Percentiles rank a stretch among this genome's conserved stretches.
Conservation (phyloP, 2,329 filamentous ascomycete genomes). For the Neonectria hederae region DNA sequence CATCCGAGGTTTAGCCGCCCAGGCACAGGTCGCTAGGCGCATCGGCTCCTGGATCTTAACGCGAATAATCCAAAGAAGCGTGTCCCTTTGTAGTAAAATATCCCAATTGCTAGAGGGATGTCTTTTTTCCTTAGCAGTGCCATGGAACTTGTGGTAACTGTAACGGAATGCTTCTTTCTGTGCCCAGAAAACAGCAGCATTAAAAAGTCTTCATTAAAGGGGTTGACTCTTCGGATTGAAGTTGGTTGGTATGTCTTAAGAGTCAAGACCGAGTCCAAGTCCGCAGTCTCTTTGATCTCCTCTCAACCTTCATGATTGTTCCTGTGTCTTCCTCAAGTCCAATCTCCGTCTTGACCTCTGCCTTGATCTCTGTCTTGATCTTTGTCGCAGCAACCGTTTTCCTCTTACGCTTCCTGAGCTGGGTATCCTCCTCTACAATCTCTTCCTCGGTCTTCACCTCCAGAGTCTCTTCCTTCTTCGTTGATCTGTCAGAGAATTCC, state of each 20-base stretch:
- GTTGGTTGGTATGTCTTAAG: neutral
- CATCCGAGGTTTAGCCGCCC: slow-evolving; percentile 48
- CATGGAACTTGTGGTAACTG: neutral
- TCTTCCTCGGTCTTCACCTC: slow-evolving; percentile 39
- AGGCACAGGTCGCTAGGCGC: slow-evolving; percentile 11
- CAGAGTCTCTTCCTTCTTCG: slow-evolving; percentile 28
- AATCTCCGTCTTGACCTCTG: slow-evolving; percentile 29
- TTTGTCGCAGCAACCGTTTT: slow-evolving; percentile 28
- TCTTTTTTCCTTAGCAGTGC: neutral
- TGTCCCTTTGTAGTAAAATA: neutral
- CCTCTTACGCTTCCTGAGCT: slow-evolving; percentile 38
- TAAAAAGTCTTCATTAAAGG: neutral
- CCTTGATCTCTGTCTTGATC: slow-evolving; percentile 29
- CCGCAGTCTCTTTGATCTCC: slow-evolving; percentile 43
- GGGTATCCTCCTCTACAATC: slow-evolving; percentile 23
- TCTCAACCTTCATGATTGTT: slow-evolving; percentile 23
- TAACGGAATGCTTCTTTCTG: neutral
- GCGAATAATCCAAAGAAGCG: neutral
- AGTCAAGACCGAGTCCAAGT: slow-evolving; percentile 25
- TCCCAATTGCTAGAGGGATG: neutral
- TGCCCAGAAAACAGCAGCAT: neutral
- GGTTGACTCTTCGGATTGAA: neutral
- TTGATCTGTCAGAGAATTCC: slow-evolving; percentile 76
- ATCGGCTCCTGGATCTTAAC: neutral
- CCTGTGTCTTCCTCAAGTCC: slow-evolving; percentile 29